Evolutionary conservation across 2,329 filamentous ascomycete genomes (phyloP).

Genomic region (Paradendryphiella salina): DNA sequence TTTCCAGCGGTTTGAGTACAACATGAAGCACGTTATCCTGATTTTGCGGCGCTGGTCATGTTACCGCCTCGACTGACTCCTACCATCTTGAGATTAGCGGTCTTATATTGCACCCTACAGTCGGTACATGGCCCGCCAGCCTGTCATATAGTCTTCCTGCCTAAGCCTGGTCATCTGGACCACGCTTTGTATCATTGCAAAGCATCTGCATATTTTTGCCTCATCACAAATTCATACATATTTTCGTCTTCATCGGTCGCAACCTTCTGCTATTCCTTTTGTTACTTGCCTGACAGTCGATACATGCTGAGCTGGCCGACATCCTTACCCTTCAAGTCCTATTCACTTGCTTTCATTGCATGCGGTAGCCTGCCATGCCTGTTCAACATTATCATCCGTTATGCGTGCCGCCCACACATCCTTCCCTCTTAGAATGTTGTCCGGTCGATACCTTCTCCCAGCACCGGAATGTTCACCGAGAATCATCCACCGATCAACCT

Average conservation of each 20-base stretch:
- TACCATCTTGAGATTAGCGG: slow-evolving; percentile 35
- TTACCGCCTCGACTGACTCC: slow-evolving; percentile 36
- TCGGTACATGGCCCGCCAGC: slow-evolving; percentile 24
- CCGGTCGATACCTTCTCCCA: slow-evolving; percentile 22
- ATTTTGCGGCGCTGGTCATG: slow-evolving; percentile 38
- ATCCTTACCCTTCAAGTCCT: slow-evolving; percentile 47
- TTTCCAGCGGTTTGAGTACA: slow-evolving; percentile 22
- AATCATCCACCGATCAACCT: slow-evolving; percentile 49
- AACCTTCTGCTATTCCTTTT: slow-evolving; percentile 51
- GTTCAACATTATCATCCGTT: slow-evolving; percentile 39
- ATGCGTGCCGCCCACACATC: slow-evolving; percentile 50
- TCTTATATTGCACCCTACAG: slow-evolving; percentile 35
- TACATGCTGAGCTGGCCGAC: slow-evolving; percentile 35
- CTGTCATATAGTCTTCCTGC: slow-evolving; percentile 36
- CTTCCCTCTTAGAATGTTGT: slow-evolving; percentile 41
- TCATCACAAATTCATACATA: slow-evolving; percentile 37
- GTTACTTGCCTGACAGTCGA: slow-evolving; percentile 51
- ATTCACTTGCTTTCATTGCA: slow-evolving; percentile 31
- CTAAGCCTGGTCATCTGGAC: slow-evolving; percentile 25
- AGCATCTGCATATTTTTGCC: slow-evolving; percentile 26
- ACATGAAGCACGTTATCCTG: slow-evolving; percentile 41
- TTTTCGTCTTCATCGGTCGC: slow-evolving; percentile 36
- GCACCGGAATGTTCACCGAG: slow-evolving; percentile 44
- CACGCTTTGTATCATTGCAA: slow-evolving; percentile 41
- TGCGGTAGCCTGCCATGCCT: slow-evolving; percentile 37